Percentiles rank a stretch among this genome's conserved stretches.
Evolutionary conservation across 495 filamentous ascomycete genomes (phyloP).

Genomic region (Cenococcum geophilum): DNA sequence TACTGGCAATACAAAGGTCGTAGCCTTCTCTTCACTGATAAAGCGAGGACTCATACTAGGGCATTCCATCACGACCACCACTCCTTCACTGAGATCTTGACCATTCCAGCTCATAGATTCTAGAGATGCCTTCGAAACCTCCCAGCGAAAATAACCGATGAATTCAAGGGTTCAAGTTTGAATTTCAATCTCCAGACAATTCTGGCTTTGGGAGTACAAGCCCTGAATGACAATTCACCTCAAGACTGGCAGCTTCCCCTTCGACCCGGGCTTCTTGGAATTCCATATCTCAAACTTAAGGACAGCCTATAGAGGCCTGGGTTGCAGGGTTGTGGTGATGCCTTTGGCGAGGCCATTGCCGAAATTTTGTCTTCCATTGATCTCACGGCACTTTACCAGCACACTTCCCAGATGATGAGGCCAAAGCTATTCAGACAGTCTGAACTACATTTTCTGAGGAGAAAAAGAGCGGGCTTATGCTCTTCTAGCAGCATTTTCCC

Average conservation of each 20-base stretch:
- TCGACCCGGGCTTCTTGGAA: not conserved
- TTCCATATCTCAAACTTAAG: not conserved
- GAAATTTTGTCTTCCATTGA: not conserved
- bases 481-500: too few species aligned
- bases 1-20: not conserved
- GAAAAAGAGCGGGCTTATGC: too few species aligned
- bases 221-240: not conserved
- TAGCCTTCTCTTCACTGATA: not conserved
- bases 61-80: not conserved
- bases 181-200: not conserved
- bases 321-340: not conserved
- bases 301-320: not conserved
- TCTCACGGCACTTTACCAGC: not conserved
- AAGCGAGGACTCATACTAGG: not conserved
- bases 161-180: not conserved
- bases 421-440: too few species aligned
- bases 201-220: not conserved
- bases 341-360: not conserved
- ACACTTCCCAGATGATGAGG: too few species aligned
- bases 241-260: not conserved
- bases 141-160: not conserved
- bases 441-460: too few species aligned
- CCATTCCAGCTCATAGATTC: not conserved
- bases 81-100: not conserved
- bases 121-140: not conserved